Conservation (phyloP, 2,329 filamentous ascomycete species). For the Talaromyces amestolkiae region DNA sequence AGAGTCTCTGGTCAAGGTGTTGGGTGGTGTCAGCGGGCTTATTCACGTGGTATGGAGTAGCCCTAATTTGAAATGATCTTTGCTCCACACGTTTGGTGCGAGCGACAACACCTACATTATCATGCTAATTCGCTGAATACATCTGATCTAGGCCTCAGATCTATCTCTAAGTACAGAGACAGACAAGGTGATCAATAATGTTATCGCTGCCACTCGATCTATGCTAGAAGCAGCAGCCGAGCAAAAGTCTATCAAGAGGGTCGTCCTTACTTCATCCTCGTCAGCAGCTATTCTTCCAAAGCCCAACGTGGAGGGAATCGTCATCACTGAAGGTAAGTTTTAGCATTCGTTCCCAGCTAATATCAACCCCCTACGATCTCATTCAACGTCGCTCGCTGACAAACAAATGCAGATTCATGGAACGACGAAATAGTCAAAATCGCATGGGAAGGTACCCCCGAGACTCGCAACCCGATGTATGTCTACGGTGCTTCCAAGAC, state of each 20-base stretch:
- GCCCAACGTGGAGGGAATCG: not conserved
- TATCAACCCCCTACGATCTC: no score
- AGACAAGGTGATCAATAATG: not conserved
- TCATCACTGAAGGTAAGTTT: not conserved
- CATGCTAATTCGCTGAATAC: not conserved
- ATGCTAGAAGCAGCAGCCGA: constrained; percentile 9
- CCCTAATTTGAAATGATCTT: not conserved
- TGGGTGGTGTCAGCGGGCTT: constrained; percentile 6
- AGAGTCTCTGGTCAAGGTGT: constrained; percentile 1
- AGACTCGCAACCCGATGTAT: constrained; percentile 23
- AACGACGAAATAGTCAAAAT: constrained; percentile 4
- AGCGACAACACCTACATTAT: not conserved
- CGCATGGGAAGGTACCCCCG: constrained; percentile 23
- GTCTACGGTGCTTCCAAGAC: constrained; percentile 49
- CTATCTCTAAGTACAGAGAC: constrained; percentile 3
- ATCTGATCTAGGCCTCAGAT: constrained; percentile 6
- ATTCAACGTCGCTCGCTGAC: not conserved
- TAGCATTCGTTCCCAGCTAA: no score
- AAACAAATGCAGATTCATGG: constrained; percentile 6
- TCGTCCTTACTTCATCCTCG: constrained; percentile 14
- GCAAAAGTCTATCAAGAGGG: constrained; percentile 12
- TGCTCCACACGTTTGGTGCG: not conserved
- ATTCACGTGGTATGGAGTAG: constrained; percentile 11
- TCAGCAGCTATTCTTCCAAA: not conserved
- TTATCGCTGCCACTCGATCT: not conserved